Base-by-base conservation (phyloP, 495 filamentous ascomycete genomes). In the Daldinia loculata region DNA sequence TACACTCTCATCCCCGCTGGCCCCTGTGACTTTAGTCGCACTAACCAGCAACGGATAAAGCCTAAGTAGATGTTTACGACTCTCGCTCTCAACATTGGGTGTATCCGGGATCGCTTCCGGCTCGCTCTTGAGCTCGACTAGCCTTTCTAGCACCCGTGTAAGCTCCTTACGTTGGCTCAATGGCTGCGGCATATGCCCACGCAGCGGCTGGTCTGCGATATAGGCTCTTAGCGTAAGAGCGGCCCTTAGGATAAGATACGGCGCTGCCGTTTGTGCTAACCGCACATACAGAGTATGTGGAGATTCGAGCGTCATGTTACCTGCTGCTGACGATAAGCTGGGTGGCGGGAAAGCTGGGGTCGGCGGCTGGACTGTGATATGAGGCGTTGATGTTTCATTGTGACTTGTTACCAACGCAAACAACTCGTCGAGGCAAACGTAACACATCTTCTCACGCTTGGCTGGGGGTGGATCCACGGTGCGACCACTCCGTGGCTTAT, bases 121-220 rank as follows among this genome's bases (percentile, higher is more conserved):
- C 75, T 94, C 91, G 15, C 89, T 91, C 36, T 86, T 82, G 48
- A 98, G 80, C 24, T 83, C 80, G 5, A 90, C 85, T 60, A 97
- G 80, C 12, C 84, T 79, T 19, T 82, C 78, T 12, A 98, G 80
- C 29, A 95, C 84, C 63, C 93, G 89, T 1, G 91, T 76, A 55
- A 99, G 79, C 71, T 95, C 94, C 70, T 86, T 88, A 43, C 93
- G 88, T 72, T 97, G 92, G 0, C 88, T 88, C 14, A 90, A 85
- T 4, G 95, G 95, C 77, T 96, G 93, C 32, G 95, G 95, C 90
- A 95, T 94, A n/a, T 89, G 83, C 0, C 95, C 96, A 15, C 95
- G 85, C 11, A 99, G 83, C 15, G 95, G 95, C 74, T 98, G 95
- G 78, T 99, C 95, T 5, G 93, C 91, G 51, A 95, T 90, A 74